These are phyloP conservation scores for Phytophthora pisi DNA, from an alignment of 352 stramenopile genomes.

Conservation along the genomic window DNA sequence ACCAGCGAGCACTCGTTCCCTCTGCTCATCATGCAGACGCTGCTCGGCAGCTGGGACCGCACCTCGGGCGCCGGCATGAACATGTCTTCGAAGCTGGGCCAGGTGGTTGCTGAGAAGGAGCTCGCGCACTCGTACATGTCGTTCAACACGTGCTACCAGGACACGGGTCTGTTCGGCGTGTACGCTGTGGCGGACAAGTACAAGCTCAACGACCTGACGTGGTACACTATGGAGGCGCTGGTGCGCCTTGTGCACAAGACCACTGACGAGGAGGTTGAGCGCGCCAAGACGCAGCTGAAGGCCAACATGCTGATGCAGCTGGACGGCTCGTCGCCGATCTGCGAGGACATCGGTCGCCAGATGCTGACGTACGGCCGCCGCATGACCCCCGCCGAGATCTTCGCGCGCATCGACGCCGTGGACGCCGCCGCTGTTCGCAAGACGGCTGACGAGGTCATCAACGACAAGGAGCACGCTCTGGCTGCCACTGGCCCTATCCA, in stretches of 20 bases:
- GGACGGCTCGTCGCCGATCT: conserved; percentile 97
- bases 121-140: conserved; percentile 97
- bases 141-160: conserved; percentile 99
- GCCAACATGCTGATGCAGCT: conserved; percentile 99
- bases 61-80: conserved; percentile 94
- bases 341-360: conserved; percentile 99
- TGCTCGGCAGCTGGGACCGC: conserved; percentile 93
- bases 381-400: conserved; percentile 99
- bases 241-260: conserved; percentile 96
- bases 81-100: conserved; percentile 96
- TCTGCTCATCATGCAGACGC: conserved; percentile 98
- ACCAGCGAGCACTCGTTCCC: conserved; percentile 98
- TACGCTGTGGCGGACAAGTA: conserved; percentile 96
- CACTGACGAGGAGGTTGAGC: conserved; percentile 96
- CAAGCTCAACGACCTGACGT: conserved; percentile 96
- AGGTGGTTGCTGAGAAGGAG: conserved; percentile 96
- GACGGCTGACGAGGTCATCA: conserved; percentile 91
- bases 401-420: conserved; percentile 98
- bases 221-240: conserved; percentile 95
- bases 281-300: conserved; percentile 99
- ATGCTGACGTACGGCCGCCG: conserved; percentile 96
- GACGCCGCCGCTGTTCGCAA: conserved; percentile 93
- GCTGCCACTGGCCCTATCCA: conserved; percentile 98
- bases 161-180: conserved; percentile 99
- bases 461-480: conserved; percentile 99